Evolutionary conservation across 2,329 filamentous ascomycete species (phyloP), one percentile per base, ranked within the genome.

Genomic region (Microascus cirrosus): DNA sequence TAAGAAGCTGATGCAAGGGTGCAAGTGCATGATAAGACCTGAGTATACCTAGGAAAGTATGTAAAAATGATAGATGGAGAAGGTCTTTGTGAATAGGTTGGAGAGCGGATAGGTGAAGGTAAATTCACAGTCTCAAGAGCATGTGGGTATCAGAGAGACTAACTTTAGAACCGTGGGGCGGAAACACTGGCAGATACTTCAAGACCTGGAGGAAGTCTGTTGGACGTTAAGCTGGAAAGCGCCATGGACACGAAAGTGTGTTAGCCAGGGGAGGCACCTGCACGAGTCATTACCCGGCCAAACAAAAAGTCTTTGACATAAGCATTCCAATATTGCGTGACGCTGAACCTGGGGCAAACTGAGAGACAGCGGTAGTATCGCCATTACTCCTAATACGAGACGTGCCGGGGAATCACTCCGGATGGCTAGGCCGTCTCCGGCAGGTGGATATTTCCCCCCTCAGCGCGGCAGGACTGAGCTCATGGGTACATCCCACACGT

Each of bases 401-500:
- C 13, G 15, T n/a, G 15, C 8, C 3, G 39, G 13, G 2, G 15
- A 5, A 4, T n/a, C 39, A 7, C 13, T 45, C 15, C 13, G 39
- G 6, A 18, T 18, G 3, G 6, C 20, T 50, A 50, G 22, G 11
- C n/a, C n/a, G 7, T 11, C 7, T 12, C 11, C 4, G 20, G 8
- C n/a, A 8, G 6, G 22, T 8, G 11, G 20, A 50, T 24, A 10
- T 13, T 20, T 20, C 20, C 24, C 45, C 22, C 28, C 28, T 32
- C 20, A 50, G n/a, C 45, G 45, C 22, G 5, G 6, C n/a, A 75
- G 61, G 28, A 81, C 71, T 57, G 67, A 74, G 58, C 71, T 64
- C 15, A 83, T 65, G 7, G 82, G 77, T 25, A 85, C 66, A 4
- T 71, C 75, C 83, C 84, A 87, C 60, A 80, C 77, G 80, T 78